Conservation (phyloP, 257 asterid genomes). For the Agastache rugosa region DNA sequence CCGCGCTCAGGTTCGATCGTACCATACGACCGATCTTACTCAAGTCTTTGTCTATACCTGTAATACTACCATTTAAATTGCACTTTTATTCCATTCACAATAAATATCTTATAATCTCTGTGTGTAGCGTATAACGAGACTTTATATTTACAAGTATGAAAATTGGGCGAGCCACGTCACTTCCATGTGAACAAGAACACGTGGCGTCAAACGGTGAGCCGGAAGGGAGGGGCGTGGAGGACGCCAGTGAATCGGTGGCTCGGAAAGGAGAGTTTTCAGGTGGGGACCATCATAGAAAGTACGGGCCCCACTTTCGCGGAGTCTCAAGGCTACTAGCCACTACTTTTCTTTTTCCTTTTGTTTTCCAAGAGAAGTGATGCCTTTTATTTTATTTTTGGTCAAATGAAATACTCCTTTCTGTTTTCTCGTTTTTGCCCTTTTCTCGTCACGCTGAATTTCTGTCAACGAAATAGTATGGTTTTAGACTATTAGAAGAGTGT, state of each 20-base stretch:
- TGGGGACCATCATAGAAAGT: constrained; percentile 26
- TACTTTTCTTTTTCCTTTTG: background rate
- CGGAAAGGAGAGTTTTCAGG: constrained; percentile 35
- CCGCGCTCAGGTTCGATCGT: too few species aligned
- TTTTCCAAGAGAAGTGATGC: background rate
- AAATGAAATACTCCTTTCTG: background rate
- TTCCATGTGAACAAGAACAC: constrained; percentile 40
- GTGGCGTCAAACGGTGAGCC: constrained; percentile 27
- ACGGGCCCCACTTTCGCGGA: constrained; percentile 36
- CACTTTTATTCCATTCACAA: too few species aligned
- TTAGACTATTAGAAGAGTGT: too few species aligned
- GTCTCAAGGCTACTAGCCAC: constrained; percentile 36
- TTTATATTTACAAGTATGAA: too few species aligned
- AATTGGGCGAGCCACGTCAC: constrained; percentile 22
- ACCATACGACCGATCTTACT: too few species aligned
- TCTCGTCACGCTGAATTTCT: too few species aligned
- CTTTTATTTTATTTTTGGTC: background rate
- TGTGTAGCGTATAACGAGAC: too few species aligned
- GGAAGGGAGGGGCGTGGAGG: constrained; percentile 34
- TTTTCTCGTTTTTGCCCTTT: background rate
- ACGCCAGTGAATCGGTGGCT: constrained; percentile 42
- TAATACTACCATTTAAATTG: too few species aligned
- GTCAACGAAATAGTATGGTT: too few species aligned
- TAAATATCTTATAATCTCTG: too few species aligned
- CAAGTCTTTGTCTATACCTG: too few species aligned